phyloP scores from a whole-genome alignment of 352 stramenopile genomes.

The Nothophytophthora sp. region DNA sequence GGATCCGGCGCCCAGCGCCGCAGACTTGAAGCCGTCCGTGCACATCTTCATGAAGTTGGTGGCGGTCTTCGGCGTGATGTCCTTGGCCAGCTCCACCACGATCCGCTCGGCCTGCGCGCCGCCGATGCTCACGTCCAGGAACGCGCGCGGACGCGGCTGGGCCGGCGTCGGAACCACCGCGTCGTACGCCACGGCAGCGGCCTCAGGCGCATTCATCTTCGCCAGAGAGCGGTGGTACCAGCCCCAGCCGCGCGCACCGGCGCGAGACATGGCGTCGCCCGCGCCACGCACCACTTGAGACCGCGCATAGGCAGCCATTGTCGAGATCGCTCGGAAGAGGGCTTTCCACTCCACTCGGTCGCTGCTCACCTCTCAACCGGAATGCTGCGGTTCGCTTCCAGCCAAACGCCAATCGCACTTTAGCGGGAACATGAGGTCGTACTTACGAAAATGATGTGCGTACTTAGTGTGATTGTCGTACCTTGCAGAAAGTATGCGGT shows the following conservation, averaged over 20 bases:
- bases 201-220: constrained; percentile 82
- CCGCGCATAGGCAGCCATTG: constrained; percentile 68
- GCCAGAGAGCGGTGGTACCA: constrained; percentile 84
- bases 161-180: constrained; percentile 54
- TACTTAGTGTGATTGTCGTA: constrained; percentile 4
- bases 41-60: constrained; percentile 83
- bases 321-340: too few relatives aligned
- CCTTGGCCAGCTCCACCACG: constrained; percentile 81
- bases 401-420: constrained; percentile 32
- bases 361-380: constrained; percentile 6
- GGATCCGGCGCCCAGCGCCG: constrained; percentile 59
- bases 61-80: constrained; percentile 77
- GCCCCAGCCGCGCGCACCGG: constrained; percentile 69
- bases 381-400: constrained; percentile 20
- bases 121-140: constrained; percentile 84
- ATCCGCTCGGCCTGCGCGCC: constrained; percentile 74
- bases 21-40: constrained; percentile 63
- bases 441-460: neutral
- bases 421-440: neutral
- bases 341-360: constrained; percentile 1
- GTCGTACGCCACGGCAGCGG: constrained; percentile 63
- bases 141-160: constrained; percentile 64
- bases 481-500: too few relatives aligned
- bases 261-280: constrained; percentile 55
- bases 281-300: constrained; percentile 59